These are phyloP conservation scores for Penicillium flavigenum DNA, from an alignment of 495 filamentous ascomycete species.

Conservation along the genomic window DNA sequence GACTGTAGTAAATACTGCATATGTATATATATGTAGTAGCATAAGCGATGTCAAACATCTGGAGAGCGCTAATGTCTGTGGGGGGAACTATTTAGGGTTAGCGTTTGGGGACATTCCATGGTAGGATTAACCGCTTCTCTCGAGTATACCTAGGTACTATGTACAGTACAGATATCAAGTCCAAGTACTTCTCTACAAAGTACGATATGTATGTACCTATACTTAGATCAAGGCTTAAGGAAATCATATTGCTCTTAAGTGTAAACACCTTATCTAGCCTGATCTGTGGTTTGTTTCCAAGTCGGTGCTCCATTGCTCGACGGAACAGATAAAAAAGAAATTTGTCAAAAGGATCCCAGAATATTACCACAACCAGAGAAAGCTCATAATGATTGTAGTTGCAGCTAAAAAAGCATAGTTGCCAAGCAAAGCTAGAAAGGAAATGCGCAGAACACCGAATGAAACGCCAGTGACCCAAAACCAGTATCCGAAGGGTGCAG, in stretches of 20 bases:
- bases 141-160: too few relatives aligned
- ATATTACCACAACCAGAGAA: conserved; percentile 4
- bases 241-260: not conserved
- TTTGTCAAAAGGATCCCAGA: conserved; percentile 4
- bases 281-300: conserved; percentile 1
- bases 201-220: too few relatives aligned
- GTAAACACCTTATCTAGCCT: conserved; percentile 5
- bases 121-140: too few relatives aligned
- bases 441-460: conserved; percentile 30
- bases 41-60: too few relatives aligned
- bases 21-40: too few relatives aligned
- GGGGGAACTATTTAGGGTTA: too few relatives aligned
- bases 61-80: too few relatives aligned
- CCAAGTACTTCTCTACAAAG: not conserved
- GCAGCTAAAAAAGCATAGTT: conserved; percentile 18
- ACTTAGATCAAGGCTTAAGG: not conserved
- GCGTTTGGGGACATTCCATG: too few relatives aligned
- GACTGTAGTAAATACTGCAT: too few relatives aligned
- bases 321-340: not conserved
- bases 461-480: conserved; percentile 29
- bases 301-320: not conserved
- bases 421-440: conserved; percentile 22
- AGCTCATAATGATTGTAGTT: conserved; percentile 13
- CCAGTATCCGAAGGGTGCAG: conserved; percentile 13
- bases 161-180: too few relatives aligned